Conservation (phyloP, 352 stramenopile species). For the Globisporangium sylvaticum region DNA sequence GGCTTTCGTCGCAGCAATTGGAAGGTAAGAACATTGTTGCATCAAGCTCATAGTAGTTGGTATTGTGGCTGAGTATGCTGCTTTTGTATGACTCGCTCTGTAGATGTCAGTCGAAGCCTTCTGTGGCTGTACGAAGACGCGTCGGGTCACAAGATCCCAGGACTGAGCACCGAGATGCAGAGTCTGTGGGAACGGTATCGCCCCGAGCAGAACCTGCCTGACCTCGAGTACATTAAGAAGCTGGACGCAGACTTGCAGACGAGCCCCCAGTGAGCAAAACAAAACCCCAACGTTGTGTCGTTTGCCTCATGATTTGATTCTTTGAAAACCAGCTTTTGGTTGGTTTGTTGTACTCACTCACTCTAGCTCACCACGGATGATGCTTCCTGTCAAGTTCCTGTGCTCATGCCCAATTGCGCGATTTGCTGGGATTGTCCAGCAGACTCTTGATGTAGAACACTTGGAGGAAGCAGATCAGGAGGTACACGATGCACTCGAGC, state of each 20-base stretch:
- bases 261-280: slow-evolving; percentile 12
- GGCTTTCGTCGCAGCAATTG: slow-evolving; percentile 42
- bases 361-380: neutral
- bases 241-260: slow-evolving; percentile 49
- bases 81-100: neutral
- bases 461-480: slow-evolving; percentile 63
- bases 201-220: slow-evolving; percentile 50
- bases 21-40: slow-evolving; percentile 26
- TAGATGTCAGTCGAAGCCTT: slow-evolving; percentile 48
- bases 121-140: slow-evolving; percentile 70
- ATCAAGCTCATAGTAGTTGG: neutral
- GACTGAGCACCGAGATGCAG: slow-evolving; percentile 42
- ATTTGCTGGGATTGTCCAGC: slow-evolving; percentile 49
- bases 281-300: neutral
- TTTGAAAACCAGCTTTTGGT: neutral
- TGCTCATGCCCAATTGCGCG: slow-evolving; percentile 37
- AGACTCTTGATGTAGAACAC: slow-evolving; percentile 80
- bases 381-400: neutral
- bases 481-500: slow-evolving; percentile 70
- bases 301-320: neutral
- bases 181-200: slow-evolving; percentile 49
- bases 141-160: slow-evolving; percentile 20
- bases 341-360: neutral
- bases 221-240: slow-evolving; percentile 57
- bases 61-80: neutral